A percentile compares a stretch with the other conserved stretches of the same genome.
phyloP scores from a whole-genome alignment of 108 stramenopile genomes.

The Aurantiochytrium sp. region DNA sequence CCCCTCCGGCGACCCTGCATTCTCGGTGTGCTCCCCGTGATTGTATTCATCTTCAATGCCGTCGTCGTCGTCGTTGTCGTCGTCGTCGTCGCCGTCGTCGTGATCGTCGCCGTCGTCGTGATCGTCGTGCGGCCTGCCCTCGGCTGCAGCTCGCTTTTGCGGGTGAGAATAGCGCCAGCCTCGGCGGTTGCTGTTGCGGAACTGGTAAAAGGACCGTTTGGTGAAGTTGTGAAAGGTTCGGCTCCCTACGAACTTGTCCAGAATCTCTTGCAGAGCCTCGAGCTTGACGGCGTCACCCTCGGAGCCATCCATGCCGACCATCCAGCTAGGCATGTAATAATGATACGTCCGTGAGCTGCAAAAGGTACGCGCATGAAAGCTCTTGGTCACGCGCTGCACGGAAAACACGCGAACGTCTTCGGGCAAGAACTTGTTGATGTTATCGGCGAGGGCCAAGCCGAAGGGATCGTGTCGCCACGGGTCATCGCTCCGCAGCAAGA shows the following conservation, averaged over 20 bases:
- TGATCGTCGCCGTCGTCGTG: not conserved
- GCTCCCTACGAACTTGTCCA: not conserved
- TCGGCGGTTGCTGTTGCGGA: not conserved
- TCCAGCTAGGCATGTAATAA: slow-evolving; percentile 13
- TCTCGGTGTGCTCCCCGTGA: not conserved
- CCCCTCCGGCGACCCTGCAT: not conserved
- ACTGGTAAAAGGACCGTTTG: slow-evolving; percentile 7
- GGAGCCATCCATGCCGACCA: not conserved
- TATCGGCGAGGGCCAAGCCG: not conserved
- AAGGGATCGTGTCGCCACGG: not conserved
- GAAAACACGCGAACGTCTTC: slow-evolving; percentile 21
- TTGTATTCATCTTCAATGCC: not conserved
- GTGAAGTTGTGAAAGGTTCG: slow-evolving; percentile 21
- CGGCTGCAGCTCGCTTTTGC: no score
- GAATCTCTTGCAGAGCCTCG: not conserved
- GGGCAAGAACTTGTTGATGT: not conserved
- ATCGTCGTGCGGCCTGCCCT: no score
- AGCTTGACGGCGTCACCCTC: not conserved
- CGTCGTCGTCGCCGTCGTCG: not conserved
- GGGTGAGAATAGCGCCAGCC: not conserved
- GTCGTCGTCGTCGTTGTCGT: not conserved
- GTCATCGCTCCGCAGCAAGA: not conserved
- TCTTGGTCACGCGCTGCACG: slow-evolving; percentile 10
- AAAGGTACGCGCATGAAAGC: not conserved
- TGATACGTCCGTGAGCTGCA: slow-evolving; percentile 8